Percentiles rank a stretch among this genome's conserved stretches.
Conservation (phyloP, 345 rosid species). For the Pugionium cornutum region DNA sequence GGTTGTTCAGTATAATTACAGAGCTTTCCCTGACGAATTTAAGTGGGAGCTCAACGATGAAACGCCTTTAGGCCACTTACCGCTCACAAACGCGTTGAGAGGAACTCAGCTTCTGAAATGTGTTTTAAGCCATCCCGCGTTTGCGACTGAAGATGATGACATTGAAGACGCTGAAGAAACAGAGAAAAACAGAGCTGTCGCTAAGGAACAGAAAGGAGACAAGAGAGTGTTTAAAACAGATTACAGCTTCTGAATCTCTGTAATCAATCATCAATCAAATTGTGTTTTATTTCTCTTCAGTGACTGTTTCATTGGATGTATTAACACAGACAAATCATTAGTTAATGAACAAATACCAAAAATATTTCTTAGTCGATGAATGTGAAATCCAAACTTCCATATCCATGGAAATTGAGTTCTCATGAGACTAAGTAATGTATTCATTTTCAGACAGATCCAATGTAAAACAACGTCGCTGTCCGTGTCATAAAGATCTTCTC, state of each 20-base stretch:
- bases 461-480: constrained; percentile 22
- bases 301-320: constrained; percentile 18
- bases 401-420: neutral
- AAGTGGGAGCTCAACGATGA: constrained; percentile 75
- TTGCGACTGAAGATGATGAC: constrained; percentile 47
- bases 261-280: constrained; percentile 26
- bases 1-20: constrained; percentile 78
- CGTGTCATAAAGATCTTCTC: neutral
- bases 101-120: constrained; percentile 74
- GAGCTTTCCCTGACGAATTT: constrained; percentile 81
- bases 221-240: constrained; percentile 54
- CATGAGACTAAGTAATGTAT: constrained; percentile 14
- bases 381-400: neutral
- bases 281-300: neutral
- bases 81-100: constrained; percentile 87
- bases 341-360: neutral
- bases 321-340: constrained; percentile 12
- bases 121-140: constrained; percentile 81
- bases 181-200: constrained; percentile 27
- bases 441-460: constrained; percentile 3
- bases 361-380: neutral
- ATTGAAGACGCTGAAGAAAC: constrained; percentile 29
- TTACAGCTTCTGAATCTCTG: constrained; percentile 56
- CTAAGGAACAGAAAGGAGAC: constrained; percentile 30
- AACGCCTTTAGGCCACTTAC: constrained; percentile 85